Percentiles rank a stretch among this genome's conserved stretches.
Conservation (phyloP, 2,329 filamentous ascomycete genomes). For the Fusarium ramigenum region DNA sequence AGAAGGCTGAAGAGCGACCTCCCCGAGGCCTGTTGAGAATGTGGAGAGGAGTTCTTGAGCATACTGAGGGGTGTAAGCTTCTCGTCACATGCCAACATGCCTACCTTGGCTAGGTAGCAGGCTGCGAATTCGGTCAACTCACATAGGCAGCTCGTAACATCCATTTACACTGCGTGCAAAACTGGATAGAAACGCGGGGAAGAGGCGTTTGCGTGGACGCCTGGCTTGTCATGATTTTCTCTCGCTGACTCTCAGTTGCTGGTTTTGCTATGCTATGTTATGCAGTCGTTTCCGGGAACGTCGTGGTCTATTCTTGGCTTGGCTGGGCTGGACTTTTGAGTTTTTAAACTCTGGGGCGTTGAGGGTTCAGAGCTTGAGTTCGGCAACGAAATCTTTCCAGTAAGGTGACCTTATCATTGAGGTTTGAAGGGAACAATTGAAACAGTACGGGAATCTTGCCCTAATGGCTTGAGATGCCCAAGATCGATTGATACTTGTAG, state of each 20-base stretch:
- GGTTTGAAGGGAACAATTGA: background rate
- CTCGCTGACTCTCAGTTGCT: background rate
- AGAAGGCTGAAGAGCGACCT: constrained; percentile 85
- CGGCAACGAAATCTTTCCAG: background rate
- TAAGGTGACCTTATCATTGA: background rate
- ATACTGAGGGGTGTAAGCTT: constrained; percentile 63
- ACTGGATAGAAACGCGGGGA: constrained; percentile 86
- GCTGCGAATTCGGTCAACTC: constrained; percentile 47
- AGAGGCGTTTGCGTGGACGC: constrained; percentile 31
- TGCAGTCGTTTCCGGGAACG: constrained; percentile 16
- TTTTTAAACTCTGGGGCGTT: constrained; percentile 7
- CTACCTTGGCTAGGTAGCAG: background rate
- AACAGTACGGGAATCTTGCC: background rate
- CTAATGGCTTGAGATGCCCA: background rate
- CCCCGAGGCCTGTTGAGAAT: constrained; percentile 83
- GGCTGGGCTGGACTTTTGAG: constrained; percentile 6
- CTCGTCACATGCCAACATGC: background rate
- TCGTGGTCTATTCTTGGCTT: constrained; percentile 18
- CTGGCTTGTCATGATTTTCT: constrained; percentile 21
- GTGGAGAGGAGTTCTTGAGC: constrained; percentile 96
- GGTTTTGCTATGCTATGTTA: background rate
- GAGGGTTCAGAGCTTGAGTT: constrained; percentile 2
- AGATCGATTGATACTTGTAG: background rate
- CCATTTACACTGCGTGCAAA: constrained; percentile 95
- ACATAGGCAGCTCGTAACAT: constrained; percentile 88